Percentiles rank a stretch among this genome's conserved stretches.
Evolutionary conservation across 2,329 filamentous ascomycete species (phyloP).

Genomic region (Calonectria ilicicola): DNA sequence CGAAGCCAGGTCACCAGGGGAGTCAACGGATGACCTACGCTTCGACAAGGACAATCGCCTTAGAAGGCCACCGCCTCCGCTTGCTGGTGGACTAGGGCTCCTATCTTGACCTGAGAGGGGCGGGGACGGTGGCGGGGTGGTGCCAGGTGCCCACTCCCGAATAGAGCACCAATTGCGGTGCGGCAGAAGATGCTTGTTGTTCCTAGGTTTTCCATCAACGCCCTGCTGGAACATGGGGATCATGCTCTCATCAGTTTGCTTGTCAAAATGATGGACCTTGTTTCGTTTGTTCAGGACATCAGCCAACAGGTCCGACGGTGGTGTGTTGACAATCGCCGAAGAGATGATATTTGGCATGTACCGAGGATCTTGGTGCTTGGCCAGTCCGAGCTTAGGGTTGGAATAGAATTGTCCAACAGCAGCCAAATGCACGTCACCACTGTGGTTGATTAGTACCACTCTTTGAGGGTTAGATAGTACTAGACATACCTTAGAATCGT

Average conservation of each 20-base stretch:
- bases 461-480: background rate
- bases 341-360: conserved; percentile 98
- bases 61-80: conserved; percentile 51
- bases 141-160: conserved; percentile 82
- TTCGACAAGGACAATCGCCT: conserved; percentile 57
- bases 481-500: conserved; percentile 80
- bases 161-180: conserved; percentile 98
- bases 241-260: conserved; percentile 92
- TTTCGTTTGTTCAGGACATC: conserved; percentile 95
- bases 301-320: conserved; percentile 87
- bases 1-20: conserved; percentile 50
- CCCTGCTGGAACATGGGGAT: conserved; percentile 92
- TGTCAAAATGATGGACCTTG: conserved; percentile 79
- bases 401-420: conserved; percentile 96
- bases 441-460: conserved; percentile 41
- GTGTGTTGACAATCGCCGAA: conserved; percentile 93
- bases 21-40: conserved; percentile 49
- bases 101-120: conserved; percentile 61
- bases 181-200: conserved; percentile 90
- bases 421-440: conserved; percentile 93
- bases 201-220: conserved; percentile 88
- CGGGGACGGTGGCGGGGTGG: conserved; percentile 79
- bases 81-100: conserved; percentile 52
- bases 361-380: conserved; percentile 91
- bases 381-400: conserved; percentile 81